Evolutionary conservation across 1,139 yeast genomes (phyloP).

Genomic region (Taphrina flavorubra): DNA sequence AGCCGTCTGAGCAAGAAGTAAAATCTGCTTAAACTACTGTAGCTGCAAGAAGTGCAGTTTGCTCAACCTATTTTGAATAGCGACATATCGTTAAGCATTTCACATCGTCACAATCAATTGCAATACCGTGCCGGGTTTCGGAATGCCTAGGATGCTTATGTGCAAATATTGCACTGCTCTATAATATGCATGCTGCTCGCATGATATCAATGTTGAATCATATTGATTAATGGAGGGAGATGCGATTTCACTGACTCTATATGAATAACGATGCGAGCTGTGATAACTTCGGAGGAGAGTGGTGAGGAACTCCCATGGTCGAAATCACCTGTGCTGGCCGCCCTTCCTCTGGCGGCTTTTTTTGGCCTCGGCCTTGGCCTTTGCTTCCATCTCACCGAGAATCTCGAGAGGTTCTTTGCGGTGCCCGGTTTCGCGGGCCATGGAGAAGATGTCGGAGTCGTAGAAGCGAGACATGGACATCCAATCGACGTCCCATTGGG

Average conservation of each 20-base stretch:
- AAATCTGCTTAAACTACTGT: neutral
- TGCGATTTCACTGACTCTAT: neutral
- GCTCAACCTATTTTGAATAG: too few species aligned
- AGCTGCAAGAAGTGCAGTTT: too few species aligned
- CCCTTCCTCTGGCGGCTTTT: neutral
- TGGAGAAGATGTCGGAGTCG: constrained; percentile 4
- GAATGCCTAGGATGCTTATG: too few species aligned
- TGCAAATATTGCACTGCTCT: too few species aligned
- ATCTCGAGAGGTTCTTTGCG: constrained; percentile 18
- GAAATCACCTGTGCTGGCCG: neutral
- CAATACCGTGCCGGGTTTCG: too few species aligned
- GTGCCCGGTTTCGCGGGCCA: constrained; percentile 5
- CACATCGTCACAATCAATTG: too few species aligned
- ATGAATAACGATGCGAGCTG: neutral
- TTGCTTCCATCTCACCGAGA: neutral
- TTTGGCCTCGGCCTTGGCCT: neutral
- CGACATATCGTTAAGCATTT: too few species aligned
- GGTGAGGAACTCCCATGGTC: neutral
- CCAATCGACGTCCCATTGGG: constrained; percentile 29
- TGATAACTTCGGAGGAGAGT: neutral
- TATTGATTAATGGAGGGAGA: neutral
- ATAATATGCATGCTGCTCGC: too few species aligned
- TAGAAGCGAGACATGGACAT: constrained; percentile 25
- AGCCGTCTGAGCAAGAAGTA: constrained; percentile 23
- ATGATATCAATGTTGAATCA: too few species aligned